phyloP scores from a whole-genome alignment of 371 early-diverging fungal genomes.

The Massospora cicadina region DNA sequence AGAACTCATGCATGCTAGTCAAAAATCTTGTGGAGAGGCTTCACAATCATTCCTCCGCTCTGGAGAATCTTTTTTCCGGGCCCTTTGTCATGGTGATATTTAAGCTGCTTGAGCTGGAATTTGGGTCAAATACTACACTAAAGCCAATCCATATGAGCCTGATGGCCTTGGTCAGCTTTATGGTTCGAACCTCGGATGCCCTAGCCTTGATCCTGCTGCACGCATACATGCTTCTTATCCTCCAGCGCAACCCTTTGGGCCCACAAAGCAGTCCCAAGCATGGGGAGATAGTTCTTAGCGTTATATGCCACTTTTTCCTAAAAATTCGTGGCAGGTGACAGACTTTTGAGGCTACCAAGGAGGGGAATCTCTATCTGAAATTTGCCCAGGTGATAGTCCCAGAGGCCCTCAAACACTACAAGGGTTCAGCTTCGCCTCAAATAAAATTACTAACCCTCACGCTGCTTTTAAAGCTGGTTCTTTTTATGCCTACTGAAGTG shows the following conservation, averaged over 20 bases:
- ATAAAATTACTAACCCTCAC: not conserved
- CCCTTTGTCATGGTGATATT: not conserved
- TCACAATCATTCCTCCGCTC: not conserved
- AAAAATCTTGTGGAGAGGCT: not conserved
- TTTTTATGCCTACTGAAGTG: not conserved
- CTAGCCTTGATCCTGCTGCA: not conserved
- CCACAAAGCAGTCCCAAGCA: not conserved
- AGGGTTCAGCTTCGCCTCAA: not conserved
- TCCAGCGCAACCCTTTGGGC: not conserved
- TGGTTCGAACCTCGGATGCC: not conserved
- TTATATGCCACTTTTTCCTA: not conserved
- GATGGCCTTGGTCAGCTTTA: not conserved
- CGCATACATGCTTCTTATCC: not conserved
- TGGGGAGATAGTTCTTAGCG: not conserved
- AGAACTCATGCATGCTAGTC: not conserved
- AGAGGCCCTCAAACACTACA: not conserved
- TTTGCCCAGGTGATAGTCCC: not conserved
- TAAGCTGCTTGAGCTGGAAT: not conserved
- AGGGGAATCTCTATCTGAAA: not conserved
- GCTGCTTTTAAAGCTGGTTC: not conserved
- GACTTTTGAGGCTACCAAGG: not conserved
- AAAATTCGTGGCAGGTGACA: not conserved
- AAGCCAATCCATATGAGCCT: not conserved
- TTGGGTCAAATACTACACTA: not conserved
- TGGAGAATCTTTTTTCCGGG: not conserved